Evolutionary conservation across 2,329 filamentous ascomycete species (phyloP).

Genomic region (Pseudofabraea citricarpa): DNA sequence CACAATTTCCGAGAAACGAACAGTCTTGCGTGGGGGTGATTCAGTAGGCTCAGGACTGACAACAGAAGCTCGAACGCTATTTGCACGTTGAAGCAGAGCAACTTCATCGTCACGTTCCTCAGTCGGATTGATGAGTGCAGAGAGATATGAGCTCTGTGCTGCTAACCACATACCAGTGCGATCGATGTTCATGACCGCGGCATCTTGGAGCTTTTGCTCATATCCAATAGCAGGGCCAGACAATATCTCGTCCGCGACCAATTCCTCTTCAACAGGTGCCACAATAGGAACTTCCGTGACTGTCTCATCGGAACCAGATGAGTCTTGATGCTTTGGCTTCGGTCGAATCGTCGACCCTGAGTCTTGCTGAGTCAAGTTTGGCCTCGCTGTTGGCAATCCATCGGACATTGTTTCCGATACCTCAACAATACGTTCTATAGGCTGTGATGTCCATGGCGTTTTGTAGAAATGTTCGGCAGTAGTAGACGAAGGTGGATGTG

Average conservation of each 20-base stretch:
- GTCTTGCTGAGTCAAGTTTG: slow-evolving; percentile 36
- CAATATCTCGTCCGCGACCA: slow-evolving; percentile 59
- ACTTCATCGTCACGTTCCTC: slow-evolving; percentile 31
- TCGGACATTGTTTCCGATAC: slow-evolving; percentile 44
- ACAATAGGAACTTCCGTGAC: slow-evolving; percentile 29
- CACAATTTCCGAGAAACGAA: slow-evolving; percentile 60
- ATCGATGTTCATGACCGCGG: slow-evolving; percentile 70
- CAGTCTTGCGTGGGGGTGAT: slow-evolving; percentile 60
- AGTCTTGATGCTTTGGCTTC: slow-evolving; percentile 26
- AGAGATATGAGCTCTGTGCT: slow-evolving; percentile 74
- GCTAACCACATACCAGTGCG: slow-evolving; percentile 83
- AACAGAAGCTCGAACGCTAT: slow-evolving; percentile 10
- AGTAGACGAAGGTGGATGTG: slow-evolving; percentile 71
- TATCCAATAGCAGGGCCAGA: slow-evolving; percentile 73
- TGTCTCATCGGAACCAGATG: slow-evolving; percentile 29
- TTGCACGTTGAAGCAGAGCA: slow-evolving; percentile 25
- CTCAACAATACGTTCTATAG: slow-evolving; percentile 67
- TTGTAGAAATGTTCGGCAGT: slow-evolving; percentile 92
- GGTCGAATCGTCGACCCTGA: slow-evolving; percentile 26
- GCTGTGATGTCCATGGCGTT: slow-evolving; percentile 61
- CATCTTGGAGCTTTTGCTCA: slow-evolving; percentile 64
- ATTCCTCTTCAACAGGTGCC: slow-evolving; percentile 26
- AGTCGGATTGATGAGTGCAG: slow-evolving; percentile 57
- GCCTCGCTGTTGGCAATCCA: slow-evolving; percentile 64
- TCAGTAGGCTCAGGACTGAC: slow-evolving; percentile 22